Percentiles rank a stretch among this genome's conserved stretches.
phyloP scores from a whole-genome alignment of 805 yeast genomes.

The Kuraishia borneana region DNA sequence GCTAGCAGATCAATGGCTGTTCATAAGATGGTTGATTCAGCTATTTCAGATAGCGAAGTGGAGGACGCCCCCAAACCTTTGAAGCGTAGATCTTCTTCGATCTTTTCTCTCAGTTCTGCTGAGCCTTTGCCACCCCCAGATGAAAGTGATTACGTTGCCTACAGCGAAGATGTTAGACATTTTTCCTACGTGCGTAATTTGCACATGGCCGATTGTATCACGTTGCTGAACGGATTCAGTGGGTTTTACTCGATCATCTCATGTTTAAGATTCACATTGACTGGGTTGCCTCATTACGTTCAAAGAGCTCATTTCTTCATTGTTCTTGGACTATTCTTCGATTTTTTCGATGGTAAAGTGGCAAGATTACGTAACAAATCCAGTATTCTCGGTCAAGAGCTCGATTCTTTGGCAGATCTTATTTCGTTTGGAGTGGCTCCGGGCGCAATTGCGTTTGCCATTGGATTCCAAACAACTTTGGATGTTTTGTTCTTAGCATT shows the following conservation, averaged over 20 bases:
- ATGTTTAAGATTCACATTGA: constrained; percentile 69
- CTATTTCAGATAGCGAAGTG: not conserved
- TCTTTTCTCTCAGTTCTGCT: constrained; percentile 37
- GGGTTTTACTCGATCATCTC: constrained; percentile 88
- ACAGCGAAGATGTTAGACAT: constrained; percentile 76
- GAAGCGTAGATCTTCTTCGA: constrained; percentile 22
- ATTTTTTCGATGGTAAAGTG: constrained; percentile 93
- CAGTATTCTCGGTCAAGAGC: constrained; percentile 92
- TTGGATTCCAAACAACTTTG: constrained; percentile 77
- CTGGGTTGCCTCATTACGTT: constrained; percentile 56
- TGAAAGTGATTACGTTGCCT: constrained; percentile 63
- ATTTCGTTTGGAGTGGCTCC: constrained; percentile 95
- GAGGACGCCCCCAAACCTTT: constrained; percentile 8
- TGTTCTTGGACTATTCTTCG: constrained; percentile 87
- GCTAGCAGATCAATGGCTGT: no score
- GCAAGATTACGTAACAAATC: constrained; percentile 90
- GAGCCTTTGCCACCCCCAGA: constrained; percentile 71
- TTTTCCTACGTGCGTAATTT: constrained; percentile 77
- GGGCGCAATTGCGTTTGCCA: constrained; percentile 81
- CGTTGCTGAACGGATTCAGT: constrained; percentile 85
- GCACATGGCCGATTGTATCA: constrained; percentile 94
- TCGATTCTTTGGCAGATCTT: constrained; percentile 93
- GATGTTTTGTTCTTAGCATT: constrained; percentile 70
- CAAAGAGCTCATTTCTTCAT: constrained; percentile 85
- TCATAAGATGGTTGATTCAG: no score